phyloP scores from a whole-genome alignment of 441 rosid genomes.

The Manihot esculenta region DNA sequence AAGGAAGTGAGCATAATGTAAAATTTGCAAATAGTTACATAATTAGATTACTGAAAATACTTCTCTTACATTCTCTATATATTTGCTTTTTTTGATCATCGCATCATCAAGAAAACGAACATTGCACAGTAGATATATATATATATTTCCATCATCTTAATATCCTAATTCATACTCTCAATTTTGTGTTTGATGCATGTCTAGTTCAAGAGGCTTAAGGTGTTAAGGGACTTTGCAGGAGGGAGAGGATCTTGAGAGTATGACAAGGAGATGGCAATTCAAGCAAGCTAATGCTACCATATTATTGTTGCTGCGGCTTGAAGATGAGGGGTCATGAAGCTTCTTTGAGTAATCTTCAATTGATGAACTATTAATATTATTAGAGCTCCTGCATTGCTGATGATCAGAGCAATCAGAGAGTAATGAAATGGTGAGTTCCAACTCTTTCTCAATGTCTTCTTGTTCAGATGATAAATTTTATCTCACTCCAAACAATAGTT shows the following conservation, averaged over 20 bases:
- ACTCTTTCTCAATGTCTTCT: conserved; percentile 40
- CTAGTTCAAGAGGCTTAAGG: conserved; percentile 45
- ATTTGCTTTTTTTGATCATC: too few relatives aligned
- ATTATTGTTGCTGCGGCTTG: conserved; percentile 16
- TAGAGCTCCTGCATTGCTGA: not conserved
- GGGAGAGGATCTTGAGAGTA: conserved; percentile 47
- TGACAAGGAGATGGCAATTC: conserved; percentile 54
- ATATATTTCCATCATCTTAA: too few relatives aligned
- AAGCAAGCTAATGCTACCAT: conserved; percentile 52
- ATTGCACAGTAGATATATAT: too few relatives aligned
- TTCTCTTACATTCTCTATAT: too few relatives aligned
- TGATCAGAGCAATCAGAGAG: not conserved
- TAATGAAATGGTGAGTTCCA: conserved; percentile 46
- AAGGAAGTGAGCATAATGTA: not conserved
- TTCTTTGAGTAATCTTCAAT: conserved; percentile 17
- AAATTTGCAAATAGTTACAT: not conserved
- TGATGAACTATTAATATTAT: not conserved
- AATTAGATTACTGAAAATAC: not conserved
- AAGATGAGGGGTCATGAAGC: not conserved
- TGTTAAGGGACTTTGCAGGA: conserved; percentile 24
- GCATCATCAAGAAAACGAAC: too few relatives aligned
- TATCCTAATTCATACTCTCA: too few relatives aligned
- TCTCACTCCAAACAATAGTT: conserved; percentile 39
- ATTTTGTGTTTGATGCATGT: too few relatives aligned
- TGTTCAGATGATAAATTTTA: conserved; percentile 43